phyloP scores from a whole-genome alignment of 1,284 basidiomycete genomes.

The Moniliophthora roreri region DNA sequence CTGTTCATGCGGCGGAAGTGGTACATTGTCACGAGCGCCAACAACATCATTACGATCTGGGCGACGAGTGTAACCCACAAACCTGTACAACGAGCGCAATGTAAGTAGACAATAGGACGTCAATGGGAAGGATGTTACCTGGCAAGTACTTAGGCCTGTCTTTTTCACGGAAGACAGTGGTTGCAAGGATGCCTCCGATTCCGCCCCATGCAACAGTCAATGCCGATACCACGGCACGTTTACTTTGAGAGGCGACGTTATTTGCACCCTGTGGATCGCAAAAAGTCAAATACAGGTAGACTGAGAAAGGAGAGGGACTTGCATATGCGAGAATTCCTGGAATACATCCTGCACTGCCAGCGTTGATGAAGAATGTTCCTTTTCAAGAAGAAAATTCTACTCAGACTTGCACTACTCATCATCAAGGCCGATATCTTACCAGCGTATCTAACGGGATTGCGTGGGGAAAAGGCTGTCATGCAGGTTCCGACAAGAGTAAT shows the following conservation, averaged over 20 bases:
- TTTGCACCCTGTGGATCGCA: conserved; percentile 34
- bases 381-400: no score
- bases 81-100: conserved; percentile 22
- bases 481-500: conserved; percentile 36
- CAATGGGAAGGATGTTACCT: neutral
- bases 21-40: conserved; percentile 31
- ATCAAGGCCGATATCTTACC: no score
- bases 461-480: conserved; percentile 36
- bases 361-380: conserved; percentile 42
- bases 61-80: conserved; percentile 38
- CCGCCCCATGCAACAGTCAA: conserved; percentile 41
- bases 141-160: conserved; percentile 16
- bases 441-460: conserved; percentile 37
- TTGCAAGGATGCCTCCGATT: conserved; percentile 29
- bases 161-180: conserved; percentile 15
- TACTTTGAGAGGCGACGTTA: conserved; percentile 31
- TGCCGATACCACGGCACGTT: conserved; percentile 40
- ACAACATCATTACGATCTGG: conserved; percentile 34
- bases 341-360: conserved; percentile 38
- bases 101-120: neutral
- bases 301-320: conserved; percentile 16
- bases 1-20: conserved; percentile 36
- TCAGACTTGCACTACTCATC: no score
- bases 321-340: conserved; percentile 43
- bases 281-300: conserved; percentile 3